Base-by-base conservation (phyloP, 1,284 basidiomycete species). In the Tilletia horrida region DNA sequence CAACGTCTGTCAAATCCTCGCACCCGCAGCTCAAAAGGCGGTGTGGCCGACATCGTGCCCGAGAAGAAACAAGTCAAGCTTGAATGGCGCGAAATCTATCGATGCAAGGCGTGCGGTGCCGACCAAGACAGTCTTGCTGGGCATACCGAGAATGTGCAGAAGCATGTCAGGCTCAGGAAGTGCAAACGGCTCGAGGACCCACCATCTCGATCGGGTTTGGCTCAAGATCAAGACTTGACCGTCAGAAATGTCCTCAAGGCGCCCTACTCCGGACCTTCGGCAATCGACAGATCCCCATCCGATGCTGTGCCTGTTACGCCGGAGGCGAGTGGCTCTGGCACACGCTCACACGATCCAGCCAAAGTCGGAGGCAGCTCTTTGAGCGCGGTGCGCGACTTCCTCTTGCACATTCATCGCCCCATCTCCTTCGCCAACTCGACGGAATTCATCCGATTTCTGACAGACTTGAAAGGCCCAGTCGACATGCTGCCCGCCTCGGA, bases 81-180 rank as follows among this genome's bases (percentile, higher is more conserved):
- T 16, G 29, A 59, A 35, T 59, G 55, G 55, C 55, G 55, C 11
- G 55, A 59, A 14, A 29, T 59, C 55, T 59, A 40, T 14, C 55
- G 55, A 14, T 59, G 55, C 29, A 59, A 59, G n/a, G 55, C 55
- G 35, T 59, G 55, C 29, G 31, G 31, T 18, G 31, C 55, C 18
- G 55, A 59, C 27, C 55, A 59, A 21, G 55, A 59, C 27, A 59
- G 55, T 29, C 29, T 18, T 25, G 55, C 55, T n/a, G 55, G 55
- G 16, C 55, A 59, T 35, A 59, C 55, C 27, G 55, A 59, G 31
- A 59, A 59, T 14, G 55, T 59, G 13, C 55, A 59, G 31, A 59
- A 59, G 27, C 55, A 59, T 21, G 31, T 59, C 27, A 25, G 55
- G 31, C 55, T 59, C 27, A 31, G 55, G 55, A 59, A 59, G n/a